Base-by-base conservation (phyloP, 2,329 filamentous ascomycete species). In the Aspergillus quadrilineatus region DNA sequence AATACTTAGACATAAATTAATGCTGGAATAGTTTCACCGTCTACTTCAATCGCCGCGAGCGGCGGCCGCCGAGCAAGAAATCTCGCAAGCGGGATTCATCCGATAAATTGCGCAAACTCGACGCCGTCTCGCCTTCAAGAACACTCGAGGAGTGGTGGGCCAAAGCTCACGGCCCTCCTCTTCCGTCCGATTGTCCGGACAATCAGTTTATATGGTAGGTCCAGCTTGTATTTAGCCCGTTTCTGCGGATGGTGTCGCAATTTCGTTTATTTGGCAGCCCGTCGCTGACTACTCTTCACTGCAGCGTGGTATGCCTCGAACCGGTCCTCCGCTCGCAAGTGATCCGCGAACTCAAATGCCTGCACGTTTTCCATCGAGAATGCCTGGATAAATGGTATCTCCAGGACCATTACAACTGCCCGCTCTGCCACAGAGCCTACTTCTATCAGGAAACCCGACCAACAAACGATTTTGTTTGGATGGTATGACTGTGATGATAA, bases 321-420 rank as follows among this genome's bases (percentile, higher is more conserved):
- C 67, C 69, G 28, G 73, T 75, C 34, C 63, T 66, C 10, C 70
- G 64, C 34, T 62, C 61, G 4, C 68, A 75, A 30, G 67, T 73
- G 32, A 74, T 75, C 50, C 68, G 70, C 28, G 71, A 75, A 52
- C 58, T 75, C 50, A 70, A 68, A 53, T 75, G 73, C 50, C 60
- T 72, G 56, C 73, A 75, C 52, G 71, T 75, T 15, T 75, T 75
- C 52, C 73, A 75, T 54, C 67, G 69, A 26, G 72, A 74, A 51
- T 75, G 73, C 50, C 59, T 75, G 26, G 73, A 75, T 41, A 73
- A 70, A 56, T 75, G 73, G 73, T 75, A 71, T 52, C 60, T 75
- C 39, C 65, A 71, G 10, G 67, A 73, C 59, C 73, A 75, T 46
- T 74, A 67, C 53, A 72, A 73, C 44, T 75, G 73, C 45, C 73